These are phyloP conservation scores for Erythrophleum ivorense DNA, from an alignment of 331 rosid genomes.

Conservation along the genomic window DNA sequence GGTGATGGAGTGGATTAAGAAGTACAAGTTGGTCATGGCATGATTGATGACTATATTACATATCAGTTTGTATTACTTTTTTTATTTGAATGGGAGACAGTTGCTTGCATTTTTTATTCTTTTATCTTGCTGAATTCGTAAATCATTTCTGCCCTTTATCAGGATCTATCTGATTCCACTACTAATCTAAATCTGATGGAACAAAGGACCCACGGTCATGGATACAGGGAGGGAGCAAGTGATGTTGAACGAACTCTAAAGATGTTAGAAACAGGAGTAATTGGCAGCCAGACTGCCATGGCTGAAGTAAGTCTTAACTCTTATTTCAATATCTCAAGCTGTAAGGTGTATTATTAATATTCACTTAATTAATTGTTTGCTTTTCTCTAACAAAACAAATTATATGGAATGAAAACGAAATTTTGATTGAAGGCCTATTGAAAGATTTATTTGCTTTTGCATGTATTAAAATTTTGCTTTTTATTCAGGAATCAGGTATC, in stretches of 20 bases:
- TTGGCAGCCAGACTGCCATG: constrained; percentile 46
- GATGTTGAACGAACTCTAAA: constrained; percentile 73
- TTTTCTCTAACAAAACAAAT: constrained; percentile 10
- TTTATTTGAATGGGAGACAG: neutral
- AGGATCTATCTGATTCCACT: constrained; percentile 63
- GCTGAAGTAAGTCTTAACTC: constrained; percentile 60
- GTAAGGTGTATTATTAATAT: neutral
- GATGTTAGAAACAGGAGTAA: constrained; percentile 58
- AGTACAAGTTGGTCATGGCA: neutral
- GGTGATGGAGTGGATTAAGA: neutral
- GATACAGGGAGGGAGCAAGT: constrained; percentile 54
- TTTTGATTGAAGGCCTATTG: neutral
- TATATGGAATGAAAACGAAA: constrained; percentile 20
- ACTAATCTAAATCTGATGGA: constrained; percentile 50
- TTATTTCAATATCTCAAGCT: constrained; percentile 25
- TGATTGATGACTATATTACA: neutral
- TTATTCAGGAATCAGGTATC: constrained; percentile 67
- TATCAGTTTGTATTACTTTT: neutral
- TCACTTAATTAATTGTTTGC: constrained; percentile 4
- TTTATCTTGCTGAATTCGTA: constrained; percentile 26
- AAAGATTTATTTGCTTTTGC: constrained; percentile 26
- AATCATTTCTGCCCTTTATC: constrained; percentile 39
- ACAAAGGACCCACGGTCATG: constrained; percentile 53
- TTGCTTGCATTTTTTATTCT: constrained; percentile 25
- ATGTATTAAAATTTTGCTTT: constrained; percentile 43